Base-by-base conservation (phyloP, 805 yeast genomes). In the Phaffomyces antillensis region DNA sequence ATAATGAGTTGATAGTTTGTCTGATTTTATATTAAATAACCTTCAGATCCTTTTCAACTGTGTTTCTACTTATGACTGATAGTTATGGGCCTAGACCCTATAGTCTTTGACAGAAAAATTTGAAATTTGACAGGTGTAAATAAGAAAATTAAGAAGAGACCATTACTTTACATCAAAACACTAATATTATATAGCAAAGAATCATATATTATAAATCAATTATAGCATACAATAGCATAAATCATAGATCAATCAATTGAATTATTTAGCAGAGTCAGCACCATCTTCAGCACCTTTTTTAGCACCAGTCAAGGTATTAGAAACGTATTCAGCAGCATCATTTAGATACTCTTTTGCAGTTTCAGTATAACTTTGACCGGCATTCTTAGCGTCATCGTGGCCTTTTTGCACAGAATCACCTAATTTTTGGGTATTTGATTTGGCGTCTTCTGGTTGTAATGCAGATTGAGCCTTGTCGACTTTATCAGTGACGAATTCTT, bases 341-440 rank as follows among this genome's bases (percentile, higher is more conserved):
- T 62, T 64, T 48, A 75, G 64, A 62, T 78, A 78, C 60, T 79
- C 78, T 52, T 72, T 69, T 45, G 83, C 84, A 42, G 79, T 73
- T 46, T 77, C 76, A 49, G 67, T 67, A 44, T 74, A 66, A 43
- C 76, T 67, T 58, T 72, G 75, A 18, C 60, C 62, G 36, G 43
- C 40, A n/a, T 48, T 30, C 35, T 53, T 52, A 18, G 70, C 81
- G 50, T 78, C 79, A 52, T 75, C 77, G 60, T 72, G 72, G 42
- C 83, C 85, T 46, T 67, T 57, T 56, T 71, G 63, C 50, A 78
- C 70, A 45, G 77, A 65, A 67, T 86, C 96, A 50, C 80, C 72
- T 31, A 79, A 68, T 54, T 79, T 70, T 72, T 89, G 96, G 49
- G 76, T 66, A 51, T 76, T 65, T 38, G 90, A 81, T 74, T 87